Conservation (phyloP, 306 rosid species). For the Cucurbita ficifolia region DNA sequence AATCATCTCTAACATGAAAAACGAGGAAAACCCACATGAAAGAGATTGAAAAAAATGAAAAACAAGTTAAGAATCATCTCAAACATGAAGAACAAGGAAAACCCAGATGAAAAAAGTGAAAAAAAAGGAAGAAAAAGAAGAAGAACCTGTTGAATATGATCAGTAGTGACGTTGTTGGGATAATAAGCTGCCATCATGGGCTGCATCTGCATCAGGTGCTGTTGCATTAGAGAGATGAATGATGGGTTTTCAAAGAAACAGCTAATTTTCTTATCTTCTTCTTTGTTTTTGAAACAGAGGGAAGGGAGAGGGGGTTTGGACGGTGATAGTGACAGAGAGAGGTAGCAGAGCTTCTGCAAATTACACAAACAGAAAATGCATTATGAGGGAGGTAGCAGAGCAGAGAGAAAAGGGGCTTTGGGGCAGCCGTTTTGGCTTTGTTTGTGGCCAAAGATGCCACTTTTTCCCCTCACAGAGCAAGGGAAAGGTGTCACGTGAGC, state of each 20-base stretch:
- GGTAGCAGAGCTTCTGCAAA: neutral
- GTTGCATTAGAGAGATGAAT: conserved; percentile 40
- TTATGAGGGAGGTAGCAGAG: neutral
- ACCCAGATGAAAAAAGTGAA: neutral
- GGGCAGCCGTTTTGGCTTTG: conserved; percentile 3
- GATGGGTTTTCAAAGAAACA: conserved; percentile 1
- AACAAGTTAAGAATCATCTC: neutral
- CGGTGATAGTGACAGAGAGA: conserved; percentile 3
- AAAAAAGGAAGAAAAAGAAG: neutral
- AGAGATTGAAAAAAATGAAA: neutral
- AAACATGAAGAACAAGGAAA: neutral
- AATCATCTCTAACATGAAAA: no score
- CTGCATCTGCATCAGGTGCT: conserved; percentile 99
- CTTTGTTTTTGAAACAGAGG: neutral
- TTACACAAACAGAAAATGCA: neutral
- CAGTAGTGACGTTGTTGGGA: conserved; percentile 96
- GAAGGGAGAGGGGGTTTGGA: neutral
- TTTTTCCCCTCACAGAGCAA: conserved; percentile 9
- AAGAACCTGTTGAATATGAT: conserved; percentile 97
- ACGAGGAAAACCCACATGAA: no score
- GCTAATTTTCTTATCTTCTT: neutral
- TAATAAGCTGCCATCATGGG: conserved; percentile 99
- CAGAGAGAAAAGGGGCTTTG: neutral
- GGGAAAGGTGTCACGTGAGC: conserved; percentile 44
- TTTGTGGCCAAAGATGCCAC: conserved; percentile 2